Base-by-base conservation (phyloP, 192 early-diverging fungal genomes). In the Oehlia diaphana region DNA sequence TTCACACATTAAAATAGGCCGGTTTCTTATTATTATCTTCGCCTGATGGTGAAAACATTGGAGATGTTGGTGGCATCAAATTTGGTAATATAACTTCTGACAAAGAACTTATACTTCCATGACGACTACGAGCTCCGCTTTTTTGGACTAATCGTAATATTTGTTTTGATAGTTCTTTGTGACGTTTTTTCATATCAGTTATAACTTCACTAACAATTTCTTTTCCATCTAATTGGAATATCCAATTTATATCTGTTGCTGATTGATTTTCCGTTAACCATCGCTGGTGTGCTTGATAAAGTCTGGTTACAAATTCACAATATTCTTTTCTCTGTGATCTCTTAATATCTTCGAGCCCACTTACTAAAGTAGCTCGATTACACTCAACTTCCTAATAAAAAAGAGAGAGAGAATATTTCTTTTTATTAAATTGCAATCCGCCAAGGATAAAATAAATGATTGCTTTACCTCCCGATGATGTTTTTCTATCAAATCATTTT, bases 271-370 rank as follows among this genome's bases (percentile, higher is more conserved):
- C 21, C 19, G n/a, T 58, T 53, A 68, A 19, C 33, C 9, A 37
- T 14, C 61, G 68, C 68, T 72, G 58, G 61, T 73, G 61, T 33
- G 68, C 35, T 77, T 63, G 58, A 82, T 74, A 89, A 47, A 90
- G 80, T 64, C 88, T 83, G 10, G 87, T 66, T n/a, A 89, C 84
- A 81, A 90, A 89, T 49, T 89, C 88, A 50, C 87, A 83, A 71
- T 90, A 90, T 79, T 90, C 87, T 50, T 81, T 53, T 53, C 86
- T 82, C 74, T 90, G 89, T 1, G 78, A 81, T 26, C 75, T 68
- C 50, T 88, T 86, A 5, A 83, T 80, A 50, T 90, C 84, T 74
- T 86, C 84, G 10, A 90, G 66, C 66, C 88, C 85, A 12, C 86
- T 88, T 2, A 82, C 86, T 82, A 85, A 86, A 0, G 84, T 88